These are phyloP conservation scores for Ascochyta lentis DNA, from an alignment of 2,329 filamentous ascomycete genomes.

Conservation along the genomic window DNA sequence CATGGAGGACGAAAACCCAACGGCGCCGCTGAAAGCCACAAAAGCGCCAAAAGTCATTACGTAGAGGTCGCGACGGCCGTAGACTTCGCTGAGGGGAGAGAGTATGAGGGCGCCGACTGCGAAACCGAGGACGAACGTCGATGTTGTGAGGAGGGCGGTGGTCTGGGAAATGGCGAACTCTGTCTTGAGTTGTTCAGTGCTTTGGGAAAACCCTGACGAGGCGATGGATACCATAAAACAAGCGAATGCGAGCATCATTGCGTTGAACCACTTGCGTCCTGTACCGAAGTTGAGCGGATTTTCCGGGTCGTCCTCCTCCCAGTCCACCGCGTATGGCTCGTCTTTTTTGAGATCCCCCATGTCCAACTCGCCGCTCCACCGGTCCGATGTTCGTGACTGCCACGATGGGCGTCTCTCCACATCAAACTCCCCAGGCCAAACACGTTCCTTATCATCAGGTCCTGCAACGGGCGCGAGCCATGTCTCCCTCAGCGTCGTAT, in stretches of 20 bases:
- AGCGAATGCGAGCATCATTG: conserved; percentile 37
- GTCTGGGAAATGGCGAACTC: conserved; percentile 32
- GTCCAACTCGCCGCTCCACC: conserved; percentile 5
- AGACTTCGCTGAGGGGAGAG: conserved; percentile 40
- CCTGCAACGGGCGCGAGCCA: conserved; percentile 20
- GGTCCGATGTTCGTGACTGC: conserved; percentile 13
- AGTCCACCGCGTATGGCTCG: conserved; percentile 36
- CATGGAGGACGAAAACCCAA: conserved; percentile 33
- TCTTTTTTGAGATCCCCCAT: not conserved
- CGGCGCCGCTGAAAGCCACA: conserved; percentile 33
- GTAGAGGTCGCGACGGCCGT: conserved; percentile 33
- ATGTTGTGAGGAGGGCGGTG: conserved; percentile 35
- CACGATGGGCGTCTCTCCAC: conserved; percentile 27
- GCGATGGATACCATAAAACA: conserved; percentile 40
- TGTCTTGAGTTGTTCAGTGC: conserved; percentile 33
- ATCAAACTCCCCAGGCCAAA: conserved; percentile 26
- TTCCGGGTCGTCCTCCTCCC: conserved; percentile 61
- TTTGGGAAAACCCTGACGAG: conserved; percentile 32
- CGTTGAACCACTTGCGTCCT: conserved; percentile 51
- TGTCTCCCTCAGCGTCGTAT: conserved; percentile 18
- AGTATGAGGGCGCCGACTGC: conserved; percentile 36
- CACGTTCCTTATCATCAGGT: conserved; percentile 9
- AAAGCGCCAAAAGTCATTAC: conserved; percentile 30
- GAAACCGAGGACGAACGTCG: conserved; percentile 38
- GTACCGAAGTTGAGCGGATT: conserved; percentile 63